Evolutionary conservation across 2,329 filamentous ascomycete genomes (phyloP).

Genomic region (Stemphylium beticola): DNA sequence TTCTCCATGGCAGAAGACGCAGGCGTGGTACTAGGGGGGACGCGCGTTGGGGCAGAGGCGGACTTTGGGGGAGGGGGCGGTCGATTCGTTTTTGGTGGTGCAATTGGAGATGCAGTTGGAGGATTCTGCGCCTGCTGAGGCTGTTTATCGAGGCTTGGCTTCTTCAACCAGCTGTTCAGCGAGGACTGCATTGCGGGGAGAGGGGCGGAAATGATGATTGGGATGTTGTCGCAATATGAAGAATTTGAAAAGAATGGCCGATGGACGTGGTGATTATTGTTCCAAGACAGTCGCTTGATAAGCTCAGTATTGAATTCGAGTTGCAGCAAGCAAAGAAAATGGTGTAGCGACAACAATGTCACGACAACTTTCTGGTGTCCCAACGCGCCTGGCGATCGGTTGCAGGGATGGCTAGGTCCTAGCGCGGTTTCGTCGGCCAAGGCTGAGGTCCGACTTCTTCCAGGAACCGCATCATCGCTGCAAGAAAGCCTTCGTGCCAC

Average conservation of each 20-base stretch:
- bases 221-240: neutral
- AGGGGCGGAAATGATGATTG: slow-evolving; percentile 1
- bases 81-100: slow-evolving; percentile 11
- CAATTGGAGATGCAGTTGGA: slow-evolving; percentile 6
- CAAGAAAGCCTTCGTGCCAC: slow-evolving; percentile 26
- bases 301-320: neutral
- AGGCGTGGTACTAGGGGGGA: slow-evolving; percentile 21
- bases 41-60: slow-evolving; percentile 23
- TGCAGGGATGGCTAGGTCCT: slow-evolving; percentile 16
- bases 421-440: slow-evolving; percentile 37
- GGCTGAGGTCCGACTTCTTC: slow-evolving; percentile 38
- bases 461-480: slow-evolving; percentile 37
- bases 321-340: too few relatives aligned
- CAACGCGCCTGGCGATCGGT: slow-evolving; percentile 25
- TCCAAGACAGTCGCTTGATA: neutral
- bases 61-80: slow-evolving; percentile 31
- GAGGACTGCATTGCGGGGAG: slow-evolving; percentile 50
- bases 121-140: slow-evolving; percentile 25
- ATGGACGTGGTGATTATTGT: neutral
- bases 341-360: neutral
- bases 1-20: slow-evolving; percentile 28
- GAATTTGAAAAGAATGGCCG: neutral
- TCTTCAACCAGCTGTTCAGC: slow-evolving; percentile 56
- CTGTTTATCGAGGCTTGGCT: slow-evolving; percentile 46
- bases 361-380: slow-evolving; percentile 18